phyloP scores from a whole-genome alignment of 805 yeast genomes.

The Candida lessepsii region DNA sequence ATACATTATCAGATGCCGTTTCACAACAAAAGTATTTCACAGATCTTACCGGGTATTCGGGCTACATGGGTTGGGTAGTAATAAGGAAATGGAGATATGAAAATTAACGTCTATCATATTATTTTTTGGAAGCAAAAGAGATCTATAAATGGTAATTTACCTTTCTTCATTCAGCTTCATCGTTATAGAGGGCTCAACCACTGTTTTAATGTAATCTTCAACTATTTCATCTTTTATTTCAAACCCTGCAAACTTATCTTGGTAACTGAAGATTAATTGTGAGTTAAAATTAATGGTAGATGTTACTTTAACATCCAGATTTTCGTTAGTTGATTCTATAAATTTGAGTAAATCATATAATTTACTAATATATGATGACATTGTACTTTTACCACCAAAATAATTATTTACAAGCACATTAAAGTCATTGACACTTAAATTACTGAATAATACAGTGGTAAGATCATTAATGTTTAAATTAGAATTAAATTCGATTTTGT shows the following conservation, averaged over 20 bases:
- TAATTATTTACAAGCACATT: constrained; percentile 19
- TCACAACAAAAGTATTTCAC: too few relatives aligned
- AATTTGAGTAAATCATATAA: constrained; percentile 24
- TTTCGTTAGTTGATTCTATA: constrained; percentile 15
- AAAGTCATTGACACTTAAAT: constrained; percentile 12
- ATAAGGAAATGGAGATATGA: too few relatives aligned
- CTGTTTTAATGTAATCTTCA: constrained; percentile 23
- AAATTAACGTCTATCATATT: too few relatives aligned
- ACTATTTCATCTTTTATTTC: constrained; percentile 18
- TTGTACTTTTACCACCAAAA: constrained; percentile 27
- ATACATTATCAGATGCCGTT: too few relatives aligned
- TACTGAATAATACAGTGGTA: constrained; percentile 8
- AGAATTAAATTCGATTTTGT: constrained; percentile 4
- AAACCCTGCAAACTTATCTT: constrained; percentile 21
- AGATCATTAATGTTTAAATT: constrained; percentile 13
- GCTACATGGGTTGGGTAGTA: too few relatives aligned
- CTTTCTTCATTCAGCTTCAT: not conserved
- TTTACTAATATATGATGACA: constrained; percentile 21
- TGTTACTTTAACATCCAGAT: constrained; percentile 16
- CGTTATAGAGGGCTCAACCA: constrained; percentile 18
- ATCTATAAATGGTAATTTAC: too few relatives aligned
- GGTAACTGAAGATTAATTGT: constrained; percentile 17
- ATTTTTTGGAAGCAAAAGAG: too few relatives aligned
- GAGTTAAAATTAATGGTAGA: constrained; percentile 15
- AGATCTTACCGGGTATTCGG: too few relatives aligned